Evolutionary conservation across 352 stramenopile genomes (phyloP), one percentile per base, ranked within the genome.

Genomic region (Globisporangium alternatum): DNA sequence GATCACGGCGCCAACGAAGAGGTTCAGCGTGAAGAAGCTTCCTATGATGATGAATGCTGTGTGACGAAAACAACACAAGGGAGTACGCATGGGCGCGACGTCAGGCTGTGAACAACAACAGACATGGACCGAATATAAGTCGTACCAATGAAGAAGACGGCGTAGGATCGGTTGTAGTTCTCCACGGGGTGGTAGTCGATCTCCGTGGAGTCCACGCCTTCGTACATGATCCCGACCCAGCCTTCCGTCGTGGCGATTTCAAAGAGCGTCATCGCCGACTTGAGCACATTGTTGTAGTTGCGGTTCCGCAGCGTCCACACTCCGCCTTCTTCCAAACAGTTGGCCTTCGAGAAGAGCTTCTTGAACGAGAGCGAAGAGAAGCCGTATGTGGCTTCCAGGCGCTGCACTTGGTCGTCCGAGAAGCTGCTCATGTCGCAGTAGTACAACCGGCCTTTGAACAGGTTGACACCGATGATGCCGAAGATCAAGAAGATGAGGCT

Each of bases 401-500:
- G 39, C 21, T 21, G 15, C 19, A 75, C 22, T 45, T 70, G 55
- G 2, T 67, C 62, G 5, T 49, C 51, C 5, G 71, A 74, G 66
- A 83, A 74, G 17, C 65, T 66, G 17, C 57, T 71, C 72, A 83
- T 77, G 52, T 80, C 65, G 70, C 90, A 97, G 31, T 81, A 76
- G 64, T 82, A 79, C 66, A 96, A 69, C 30, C 76, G 71, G n/a
- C 89, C 92, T 65, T 96, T 97, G 67, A 97, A 91, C 47, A 96
- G 83, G 31, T 86, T 78, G 19, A 78, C 70, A 17, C 70, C 71
- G 15, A 83, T 68, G 62, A 86, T 91, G 1, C 94, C 88, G 61
- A 91, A 92, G 60, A 97, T 86, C 43, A 97, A 90, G 57, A 87
- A 84, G 64, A 97, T 97, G 33, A 97, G 83, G 19, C 89, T 89